Evolutionary conservation across 257 asterid genomes (phyloP).

Genomic region (Capsicum baccatum): DNA sequence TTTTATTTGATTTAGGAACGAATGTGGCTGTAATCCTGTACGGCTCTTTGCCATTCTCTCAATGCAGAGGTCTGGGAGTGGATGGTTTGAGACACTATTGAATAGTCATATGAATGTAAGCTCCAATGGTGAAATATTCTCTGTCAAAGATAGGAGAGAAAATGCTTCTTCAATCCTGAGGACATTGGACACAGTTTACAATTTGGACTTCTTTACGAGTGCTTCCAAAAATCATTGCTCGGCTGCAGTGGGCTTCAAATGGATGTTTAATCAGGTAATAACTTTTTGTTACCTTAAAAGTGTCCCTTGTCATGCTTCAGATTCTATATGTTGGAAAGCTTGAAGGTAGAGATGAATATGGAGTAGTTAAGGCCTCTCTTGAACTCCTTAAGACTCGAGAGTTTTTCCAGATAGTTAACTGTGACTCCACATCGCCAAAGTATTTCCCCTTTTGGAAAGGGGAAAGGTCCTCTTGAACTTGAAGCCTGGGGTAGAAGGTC

Average conservation of each 20-base stretch:
- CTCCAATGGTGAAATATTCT: slow-evolving; percentile 93
- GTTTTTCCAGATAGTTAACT: background rate
- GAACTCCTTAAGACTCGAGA: background rate
- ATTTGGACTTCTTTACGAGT: slow-evolving; percentile 76
- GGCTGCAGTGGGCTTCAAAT: slow-evolving; percentile 91
- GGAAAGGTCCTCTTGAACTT: background rate
- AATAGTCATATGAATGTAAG: slow-evolving; percentile 86
- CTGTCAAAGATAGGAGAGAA: slow-evolving; percentile 65
- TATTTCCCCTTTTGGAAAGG: no score
- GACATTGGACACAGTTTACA: slow-evolving; percentile 78
- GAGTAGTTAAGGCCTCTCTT: background rate
- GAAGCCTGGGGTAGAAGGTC: background rate
- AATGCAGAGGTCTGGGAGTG: slow-evolving; percentile 97
- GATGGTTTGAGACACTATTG: slow-evolving; percentile 94
- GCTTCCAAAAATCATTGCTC: slow-evolving; percentile 95
- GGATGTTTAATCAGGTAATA: slow-evolving; percentile 97
- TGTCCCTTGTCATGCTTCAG: background rate
- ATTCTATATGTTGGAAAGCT: background rate
- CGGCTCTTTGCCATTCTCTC: slow-evolving; percentile 78
- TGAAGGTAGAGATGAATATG: background rate
- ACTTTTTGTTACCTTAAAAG: slow-evolving; percentile 16
- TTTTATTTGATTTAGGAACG: slow-evolving; percentile 52
- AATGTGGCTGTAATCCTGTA: slow-evolving; percentile 85
- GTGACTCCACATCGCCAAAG: background rate
- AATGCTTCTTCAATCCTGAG: slow-evolving; percentile 62